A percentile compares a stretch with the other conserved stretches of the same genome.
These are phyloP conservation scores for Pachysolen tannophilus DNA, from an alignment of 805 yeast genomes.

Conservation along the genomic window DNA sequence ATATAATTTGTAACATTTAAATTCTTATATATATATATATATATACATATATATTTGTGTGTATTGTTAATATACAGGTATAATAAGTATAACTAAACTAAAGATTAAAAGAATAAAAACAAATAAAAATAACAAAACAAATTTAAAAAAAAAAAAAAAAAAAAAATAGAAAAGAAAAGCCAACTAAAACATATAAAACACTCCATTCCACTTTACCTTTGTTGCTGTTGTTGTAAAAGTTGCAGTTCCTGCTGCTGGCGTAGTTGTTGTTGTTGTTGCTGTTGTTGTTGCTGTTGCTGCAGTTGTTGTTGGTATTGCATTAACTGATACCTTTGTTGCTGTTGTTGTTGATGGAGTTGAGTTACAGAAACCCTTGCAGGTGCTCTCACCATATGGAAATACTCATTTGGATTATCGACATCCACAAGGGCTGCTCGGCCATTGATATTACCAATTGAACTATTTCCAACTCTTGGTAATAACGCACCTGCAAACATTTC, in stretches of 20 bases:
- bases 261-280: neutral
- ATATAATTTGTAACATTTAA: too few relatives aligned
- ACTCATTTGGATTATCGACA: conserved; percentile 64
- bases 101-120: too few relatives aligned
- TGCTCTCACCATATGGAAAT: conserved; percentile 42
- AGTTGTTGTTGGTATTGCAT: conserved; percentile 6
- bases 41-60: too few relatives aligned
- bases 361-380: conserved; percentile 30
- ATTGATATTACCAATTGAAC: conserved; percentile 49
- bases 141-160: too few relatives aligned
- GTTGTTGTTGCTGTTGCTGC: conserved; percentile 10
- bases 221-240: neutral
- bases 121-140: too few relatives aligned
- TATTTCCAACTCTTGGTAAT: conserved; percentile 42
- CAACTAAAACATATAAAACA: too few relatives aligned
- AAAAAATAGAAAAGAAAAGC: too few relatives aligned
- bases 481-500: conserved; percentile 91
- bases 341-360: conserved; percentile 9
- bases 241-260: neutral
- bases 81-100: too few relatives aligned
- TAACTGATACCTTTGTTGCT: conserved; percentile 6
- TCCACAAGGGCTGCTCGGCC: conserved; percentile 76
- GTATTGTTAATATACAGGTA: too few relatives aligned
- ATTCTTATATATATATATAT: too few relatives aligned
- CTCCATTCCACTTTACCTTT: too few relatives aligned